Evolutionary conservation across 2,329 filamentous ascomycete species (phyloP), one percentile per base, ranked within the genome.

Genomic region (Fusarium liriodendri): DNA sequence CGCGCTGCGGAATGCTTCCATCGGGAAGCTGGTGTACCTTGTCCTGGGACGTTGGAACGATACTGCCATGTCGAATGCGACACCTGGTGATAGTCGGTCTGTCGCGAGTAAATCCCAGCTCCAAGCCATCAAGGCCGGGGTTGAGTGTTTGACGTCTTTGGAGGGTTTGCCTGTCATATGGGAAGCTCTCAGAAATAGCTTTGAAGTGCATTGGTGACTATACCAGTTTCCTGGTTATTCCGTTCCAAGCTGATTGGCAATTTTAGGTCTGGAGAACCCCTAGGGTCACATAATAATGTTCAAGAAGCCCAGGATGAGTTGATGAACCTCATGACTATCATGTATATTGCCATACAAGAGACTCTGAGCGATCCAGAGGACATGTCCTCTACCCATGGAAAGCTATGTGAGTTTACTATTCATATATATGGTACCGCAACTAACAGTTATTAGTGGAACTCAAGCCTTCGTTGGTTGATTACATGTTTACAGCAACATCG

Each of bases 31-130:
- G 52, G 82, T 90, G 5, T 92, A 92, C 77, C 81, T 93, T 29
- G 84, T 92, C 16, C 86, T 94, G 6, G 93, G 93, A 2, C 86
- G 91, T 38, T 95, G 93, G 93, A 89, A 87, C 4, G 86, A 91
- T 58, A 94, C 91, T 13, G 92, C 91, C 35, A 89, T 90, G 79
- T 82, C 67, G 74, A 85, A 67, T 80, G 84, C 74, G 64, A 79
- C 80, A 69, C 77, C 85, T 80, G 79, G 83, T 62, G 73, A 85
- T 78, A 78, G 84, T 50, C 84, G 85, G 50, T 87, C 86, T 6
- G 86, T 87, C 52, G 90, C 90, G 18, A 89, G 88, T 18, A 79
- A 83, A n/a, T 81, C 83, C 10, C 90, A 92, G 75, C 82, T 92
- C n/a, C 85, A 86, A 64, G 88, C 88, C 16, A 92, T 92, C 81